Conservation (phyloP, 2,329 filamentous ascomycete species). For the Ceratocystis eucalypticola region DNA sequence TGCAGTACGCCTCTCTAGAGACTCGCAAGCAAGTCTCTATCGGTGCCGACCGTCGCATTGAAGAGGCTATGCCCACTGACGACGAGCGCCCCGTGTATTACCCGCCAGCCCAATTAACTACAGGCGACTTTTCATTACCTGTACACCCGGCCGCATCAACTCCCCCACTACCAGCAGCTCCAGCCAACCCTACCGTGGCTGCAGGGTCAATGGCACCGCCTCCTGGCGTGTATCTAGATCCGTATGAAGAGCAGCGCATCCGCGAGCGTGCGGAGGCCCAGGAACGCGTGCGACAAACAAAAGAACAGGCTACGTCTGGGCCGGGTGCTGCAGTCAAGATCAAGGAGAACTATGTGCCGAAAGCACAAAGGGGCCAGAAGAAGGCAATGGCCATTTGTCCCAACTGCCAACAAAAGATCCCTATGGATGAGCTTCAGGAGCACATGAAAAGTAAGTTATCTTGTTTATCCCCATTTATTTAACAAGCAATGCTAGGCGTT, state of each 20-base stretch:
- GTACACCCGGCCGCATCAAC: slow-evolving; percentile 32
- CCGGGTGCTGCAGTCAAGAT: slow-evolving; percentile 70
- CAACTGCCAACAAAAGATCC: slow-evolving; percentile 84
- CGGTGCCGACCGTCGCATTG: slow-evolving; percentile 67
- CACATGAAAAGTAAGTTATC: slow-evolving; percentile 68
- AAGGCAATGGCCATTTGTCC: slow-evolving; percentile 68
- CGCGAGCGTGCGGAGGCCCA: slow-evolving; percentile 48
- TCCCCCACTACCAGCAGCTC: slow-evolving; percentile 20
- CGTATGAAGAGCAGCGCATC: slow-evolving; percentile 43
- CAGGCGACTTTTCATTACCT: slow-evolving; percentile 31
- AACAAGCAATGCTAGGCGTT: neutral
- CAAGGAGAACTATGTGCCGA: slow-evolving; percentile 80
- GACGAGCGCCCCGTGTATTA: slow-evolving; percentile 30
- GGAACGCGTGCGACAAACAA: slow-evolving; percentile 56
- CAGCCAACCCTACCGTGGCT: slow-evolving; percentile 27
- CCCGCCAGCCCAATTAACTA: slow-evolving; percentile 29
- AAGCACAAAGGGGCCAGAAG: slow-evolving; percentile 59
- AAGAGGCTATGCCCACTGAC: slow-evolving; percentile 85
- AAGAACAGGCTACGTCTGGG: slow-evolving; percentile 55
- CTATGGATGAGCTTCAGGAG: slow-evolving; percentile 72
- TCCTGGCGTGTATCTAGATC: neutral
- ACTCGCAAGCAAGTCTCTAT: slow-evolving; percentile 88
- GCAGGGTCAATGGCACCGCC: slow-evolving; percentile 24
- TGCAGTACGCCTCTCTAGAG: slow-evolving; percentile 88
- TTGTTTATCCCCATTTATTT: neutral